These are phyloP conservation scores for Leucoagaricus sp. DNA, from an alignment of 1,284 basidiomycete genomes.

Conservation along the genomic window DNA sequence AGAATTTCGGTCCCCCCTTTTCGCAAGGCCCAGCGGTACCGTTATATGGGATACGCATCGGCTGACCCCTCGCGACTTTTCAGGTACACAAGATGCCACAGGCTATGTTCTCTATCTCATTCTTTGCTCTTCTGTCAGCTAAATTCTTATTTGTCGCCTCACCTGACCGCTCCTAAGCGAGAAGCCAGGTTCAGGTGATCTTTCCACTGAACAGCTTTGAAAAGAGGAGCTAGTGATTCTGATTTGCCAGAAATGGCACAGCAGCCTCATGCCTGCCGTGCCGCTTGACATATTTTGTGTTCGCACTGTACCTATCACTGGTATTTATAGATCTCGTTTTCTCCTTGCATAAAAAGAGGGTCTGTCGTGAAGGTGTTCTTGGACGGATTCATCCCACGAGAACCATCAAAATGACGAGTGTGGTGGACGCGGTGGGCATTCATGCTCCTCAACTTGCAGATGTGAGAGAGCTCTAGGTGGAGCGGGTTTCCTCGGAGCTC, in stretches of 20 bases:
- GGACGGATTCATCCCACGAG: constrained; percentile 8
- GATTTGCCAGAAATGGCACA: not conserved
- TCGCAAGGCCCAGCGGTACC: not conserved
- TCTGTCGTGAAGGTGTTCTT: not conserved
- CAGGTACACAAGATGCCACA: constrained; percentile 9
- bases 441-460: not conserved
- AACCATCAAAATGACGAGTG: not conserved
- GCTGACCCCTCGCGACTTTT: not conserved
- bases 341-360: not conserved
- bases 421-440: not conserved
- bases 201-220: not conserved
- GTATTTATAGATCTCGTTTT: constrained; percentile 4
- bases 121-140: no score
- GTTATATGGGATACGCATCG: not conserved
- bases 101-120: no score
- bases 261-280: not conserved
- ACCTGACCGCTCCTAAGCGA: constrained; percentile 4
- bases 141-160: not conserved
- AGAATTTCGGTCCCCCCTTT: not conserved
- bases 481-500: constrained; percentile 10
- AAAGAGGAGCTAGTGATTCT: not conserved
- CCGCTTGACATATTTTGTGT: not conserved
- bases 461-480: not conserved
- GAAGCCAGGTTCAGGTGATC: not conserved
- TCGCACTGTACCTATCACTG: constrained; percentile 1